A percentile compares a stretch with the other conserved stretches of the same genome.
Evolutionary conservation across 352 stramenopile species (phyloP).

Genomic region (Pythium pyrilobum): DNA sequence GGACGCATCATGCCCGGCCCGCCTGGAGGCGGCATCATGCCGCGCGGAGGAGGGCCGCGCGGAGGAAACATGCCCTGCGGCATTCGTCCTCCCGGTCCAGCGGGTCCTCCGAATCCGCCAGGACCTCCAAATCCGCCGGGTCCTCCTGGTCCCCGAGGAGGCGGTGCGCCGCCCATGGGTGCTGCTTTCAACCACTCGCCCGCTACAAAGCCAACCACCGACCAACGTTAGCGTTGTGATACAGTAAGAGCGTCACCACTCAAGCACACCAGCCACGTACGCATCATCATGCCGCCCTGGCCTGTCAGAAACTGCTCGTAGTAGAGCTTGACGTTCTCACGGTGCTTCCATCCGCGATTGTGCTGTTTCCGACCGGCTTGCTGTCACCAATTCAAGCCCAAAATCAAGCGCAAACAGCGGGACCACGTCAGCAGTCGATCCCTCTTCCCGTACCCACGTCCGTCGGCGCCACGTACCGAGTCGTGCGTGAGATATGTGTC

Average conservation of each 20-base stretch:
- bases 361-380: constrained; percentile 92
- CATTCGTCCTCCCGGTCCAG: constrained; percentile 22
- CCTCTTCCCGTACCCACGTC: not conserved
- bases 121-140: constrained; percentile 10
- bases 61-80: constrained; percentile 51
- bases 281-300: constrained; percentile 71
- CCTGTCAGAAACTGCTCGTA: constrained; percentile 88
- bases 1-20: constrained; percentile 58
- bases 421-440: not conserved
- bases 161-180: constrained; percentile 31
- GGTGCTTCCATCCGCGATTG: constrained; percentile 93
- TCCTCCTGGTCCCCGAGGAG: constrained; percentile 29
- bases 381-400: constrained; percentile 23
- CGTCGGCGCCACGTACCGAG: constrained; percentile 47
- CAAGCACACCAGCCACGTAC: constrained; percentile 31
- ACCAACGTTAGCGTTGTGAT: not conserved
- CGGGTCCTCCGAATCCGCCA: constrained; percentile 17
- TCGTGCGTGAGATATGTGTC: constrained; percentile 94
- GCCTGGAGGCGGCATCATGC: constrained; percentile 62
- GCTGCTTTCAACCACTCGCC: constrained; percentile 66
- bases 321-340: constrained; percentile 93
- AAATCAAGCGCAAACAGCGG: not conserved
- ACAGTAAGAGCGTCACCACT: no score
- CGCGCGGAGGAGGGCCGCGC: constrained; percentile 45
- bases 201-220: constrained; percentile 23